Evolutionary conservation across 202 grass and related monocot species (phyloP).

Genomic region (Bolboschoenoplectus hybrid): DNA sequence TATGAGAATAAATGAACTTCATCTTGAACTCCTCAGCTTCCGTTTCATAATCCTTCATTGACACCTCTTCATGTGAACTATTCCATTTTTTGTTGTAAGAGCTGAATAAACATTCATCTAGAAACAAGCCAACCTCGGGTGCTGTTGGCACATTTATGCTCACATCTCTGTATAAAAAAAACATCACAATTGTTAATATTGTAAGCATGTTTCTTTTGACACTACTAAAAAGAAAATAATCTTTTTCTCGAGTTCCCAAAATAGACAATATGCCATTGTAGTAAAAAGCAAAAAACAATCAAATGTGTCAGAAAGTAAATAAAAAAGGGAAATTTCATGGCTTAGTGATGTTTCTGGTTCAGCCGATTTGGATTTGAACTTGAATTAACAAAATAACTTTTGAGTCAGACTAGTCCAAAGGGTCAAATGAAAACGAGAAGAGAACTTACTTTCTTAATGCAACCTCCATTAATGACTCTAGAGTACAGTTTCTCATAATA

Average conservation of each 20-base stretch:
- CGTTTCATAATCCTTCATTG: constrained; percentile 73
- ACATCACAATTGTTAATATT: constrained; percentile 23
- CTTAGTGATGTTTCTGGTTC: not conserved
- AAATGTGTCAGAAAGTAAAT: not conserved
- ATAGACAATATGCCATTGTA: not conserved
- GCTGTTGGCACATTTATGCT: constrained; percentile 92
- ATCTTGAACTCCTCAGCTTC: constrained; percentile 77
- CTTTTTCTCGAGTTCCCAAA: not conserved
- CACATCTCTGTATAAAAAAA: constrained; percentile 66
- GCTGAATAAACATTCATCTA: constrained; percentile 84
- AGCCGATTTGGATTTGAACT: not conserved
- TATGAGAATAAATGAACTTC: constrained; percentile 94
- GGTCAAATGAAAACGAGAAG: constrained; percentile 24
- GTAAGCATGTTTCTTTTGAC: not conserved
- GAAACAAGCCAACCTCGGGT: constrained; percentile 82
- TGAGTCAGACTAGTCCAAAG: not conserved
- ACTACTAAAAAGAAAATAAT: not conserved
- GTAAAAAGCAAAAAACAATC: not conserved
- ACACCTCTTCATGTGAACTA: constrained; percentile 82
- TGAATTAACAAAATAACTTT: not conserved
- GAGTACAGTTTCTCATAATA: constrained; percentile 81
- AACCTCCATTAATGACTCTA: constrained; percentile 73
- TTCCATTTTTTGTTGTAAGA: constrained; percentile 89
- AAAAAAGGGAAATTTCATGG: not conserved
- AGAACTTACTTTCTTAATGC: constrained; percentile 70